Conservation (phyloP, 1,284 basidiomycete genomes). For the Cryptococcus sp. region DNA sequence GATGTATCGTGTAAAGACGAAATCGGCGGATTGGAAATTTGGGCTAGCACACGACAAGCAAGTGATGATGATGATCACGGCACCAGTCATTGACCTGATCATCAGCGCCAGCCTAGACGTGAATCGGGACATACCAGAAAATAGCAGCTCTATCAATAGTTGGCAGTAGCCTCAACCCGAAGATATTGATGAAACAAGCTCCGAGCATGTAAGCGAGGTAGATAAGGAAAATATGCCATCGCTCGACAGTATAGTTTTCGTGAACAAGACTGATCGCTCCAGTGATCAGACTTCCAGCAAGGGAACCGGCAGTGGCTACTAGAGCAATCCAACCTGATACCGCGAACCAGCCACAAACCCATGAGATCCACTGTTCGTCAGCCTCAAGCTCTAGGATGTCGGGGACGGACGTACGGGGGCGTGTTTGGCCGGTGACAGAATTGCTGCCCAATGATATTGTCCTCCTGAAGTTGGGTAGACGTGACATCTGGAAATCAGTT, state of each 20-base stretch:
- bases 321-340: constrained; percentile 46
- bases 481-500: constrained; percentile 10
- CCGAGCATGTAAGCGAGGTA: constrained; percentile 33
- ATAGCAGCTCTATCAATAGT: constrained; percentile 41
- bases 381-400: neutral
- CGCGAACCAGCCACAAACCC: constrained; percentile 33
- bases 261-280: constrained; percentile 46
- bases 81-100: constrained; percentile 43
- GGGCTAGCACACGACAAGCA: constrained; percentile 40
- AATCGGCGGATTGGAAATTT: constrained; percentile 43
- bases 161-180: constrained; percentile 33
- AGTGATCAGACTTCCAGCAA: constrained; percentile 39
- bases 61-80: constrained; percentile 47
- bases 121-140: constrained; percentile 28
- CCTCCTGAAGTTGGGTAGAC: constrained; percentile 40
- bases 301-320: constrained; percentile 33
- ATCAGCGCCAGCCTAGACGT: neutral
- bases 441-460: constrained; percentile 47
- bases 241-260: constrained; percentile 29
- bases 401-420: constrained; percentile 17
- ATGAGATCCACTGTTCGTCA: constrained; percentile 19
- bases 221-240: constrained; percentile 36
- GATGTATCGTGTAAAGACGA: constrained; percentile 48
- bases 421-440: constrained; percentile 32
- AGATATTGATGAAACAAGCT: constrained; percentile 38